Conservation (phyloP, 1,139 yeast genomes). For the Yamadazyma taylorii region DNA sequence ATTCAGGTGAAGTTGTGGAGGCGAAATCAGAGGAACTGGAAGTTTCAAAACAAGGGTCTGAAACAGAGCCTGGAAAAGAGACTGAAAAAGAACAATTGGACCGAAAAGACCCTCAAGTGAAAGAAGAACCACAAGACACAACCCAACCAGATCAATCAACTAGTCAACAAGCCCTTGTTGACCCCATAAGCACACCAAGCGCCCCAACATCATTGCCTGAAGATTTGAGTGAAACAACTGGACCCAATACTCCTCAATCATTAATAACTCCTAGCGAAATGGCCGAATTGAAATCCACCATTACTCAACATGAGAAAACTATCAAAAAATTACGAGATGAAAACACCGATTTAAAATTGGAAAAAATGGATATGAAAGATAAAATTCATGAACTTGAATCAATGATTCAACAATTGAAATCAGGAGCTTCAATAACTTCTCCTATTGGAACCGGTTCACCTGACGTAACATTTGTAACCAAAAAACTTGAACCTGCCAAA, state of each 20-base stretch:
- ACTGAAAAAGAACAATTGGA: conserved; percentile 13
- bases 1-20: too few relatives aligned
- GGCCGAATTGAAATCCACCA: conserved; percentile 23
- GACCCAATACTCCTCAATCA: conserved; percentile 1
- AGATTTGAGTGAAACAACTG: conserved; percentile 4
- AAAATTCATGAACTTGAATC: conserved; percentile 29
- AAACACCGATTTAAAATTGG: conserved; percentile 44
- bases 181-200: conserved; percentile 1
- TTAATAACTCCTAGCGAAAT: conserved; percentile 22
- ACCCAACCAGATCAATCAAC: too few relatives aligned
- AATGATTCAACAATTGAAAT: conserved; percentile 20
- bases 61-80: conserved; percentile 8
- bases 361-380: conserved; percentile 48
- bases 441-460: conserved; percentile 3
- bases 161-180: too few relatives aligned
- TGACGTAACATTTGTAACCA: conserved; percentile 10
- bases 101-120: conserved; percentile 10
- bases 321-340: conserved; percentile 43
- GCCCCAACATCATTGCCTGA: conserved; percentile 6
- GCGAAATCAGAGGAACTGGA: too few relatives aligned
- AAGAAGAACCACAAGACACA: too few relatives aligned
- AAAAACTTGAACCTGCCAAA: conserved; percentile 28
- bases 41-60: too few relatives aligned
- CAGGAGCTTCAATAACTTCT: conserved; percentile 6
- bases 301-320: conserved; percentile 35